Percentiles rank a stretch among this genome's conserved stretches.
Conservation (phyloP, 345 rosid species). For the Eucalyptus erythrocorys region DNA sequence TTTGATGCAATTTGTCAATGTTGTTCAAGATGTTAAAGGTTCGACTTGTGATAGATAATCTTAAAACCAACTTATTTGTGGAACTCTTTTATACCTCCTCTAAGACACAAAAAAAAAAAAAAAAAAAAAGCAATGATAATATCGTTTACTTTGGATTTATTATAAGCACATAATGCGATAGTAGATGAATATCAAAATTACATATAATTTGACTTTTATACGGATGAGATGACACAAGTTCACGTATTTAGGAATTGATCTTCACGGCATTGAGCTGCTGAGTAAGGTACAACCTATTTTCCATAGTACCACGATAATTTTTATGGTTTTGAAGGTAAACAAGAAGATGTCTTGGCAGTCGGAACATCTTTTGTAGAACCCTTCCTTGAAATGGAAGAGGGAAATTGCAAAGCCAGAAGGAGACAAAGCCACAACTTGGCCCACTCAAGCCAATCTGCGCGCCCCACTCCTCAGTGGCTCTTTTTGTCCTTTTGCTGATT, state of each 20-base stretch:
- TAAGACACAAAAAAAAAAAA: not conserved
- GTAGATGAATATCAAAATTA: accelerated
- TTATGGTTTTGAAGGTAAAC: not conserved
- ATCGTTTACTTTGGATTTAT: accelerated
- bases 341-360: not conserved
- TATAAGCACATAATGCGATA: accelerated
- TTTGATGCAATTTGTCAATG: not conserved
- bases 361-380: not conserved
- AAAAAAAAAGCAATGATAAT: not conserved
- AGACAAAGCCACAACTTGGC: not conserved
- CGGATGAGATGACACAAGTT: not conserved
- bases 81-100: not conserved
- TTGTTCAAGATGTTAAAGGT: not conserved
- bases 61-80: not conserved
- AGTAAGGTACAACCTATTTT: not conserved
- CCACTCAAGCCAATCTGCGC: not conserved
- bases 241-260: not conserved
- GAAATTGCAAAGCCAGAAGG: not conserved
- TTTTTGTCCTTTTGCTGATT: not conserved
- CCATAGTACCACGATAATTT: not conserved
- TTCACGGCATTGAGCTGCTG: not conserved
- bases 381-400: not conserved
- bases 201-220: not conserved
- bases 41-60: not conserved
- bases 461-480: not conserved